Base-by-base conservation (phyloP, 441 rosid species). In the Brassica hybrid region DNA sequence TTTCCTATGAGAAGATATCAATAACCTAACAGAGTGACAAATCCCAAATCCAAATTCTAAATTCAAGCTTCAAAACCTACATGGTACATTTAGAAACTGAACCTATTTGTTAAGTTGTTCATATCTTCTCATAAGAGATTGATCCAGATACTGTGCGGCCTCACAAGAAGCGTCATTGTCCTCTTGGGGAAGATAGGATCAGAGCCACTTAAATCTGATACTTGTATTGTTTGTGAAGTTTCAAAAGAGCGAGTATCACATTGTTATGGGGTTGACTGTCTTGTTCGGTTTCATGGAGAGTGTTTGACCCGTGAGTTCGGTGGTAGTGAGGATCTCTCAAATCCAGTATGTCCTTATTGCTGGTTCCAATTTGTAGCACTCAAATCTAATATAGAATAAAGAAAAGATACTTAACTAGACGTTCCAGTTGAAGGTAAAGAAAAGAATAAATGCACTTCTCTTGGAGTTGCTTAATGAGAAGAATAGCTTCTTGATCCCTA, bases 391-490 rank as follows among this genome's bases (percentile, higher is more conserved):
- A 67, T 61, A 32, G 65, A 76, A 41, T 34, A 67, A 67, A 71
- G 70, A 48, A 13, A 48, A 56, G 72, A 57, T 27, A 11, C 50
- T 56, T 13, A 38, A 56, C 45, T 59, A 10, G 21, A 8, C 23
- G 56, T 45, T 16, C 17, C 45, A 27, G 52, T 36, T 74, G 72
- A 65, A 45, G 57, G 60, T 60, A 74, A 72, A 41, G 32, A 64
- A 17, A 57, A 70, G 59, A 68, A 30, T 70, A 83, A 71, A 76
- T 25, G 64, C 65, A 93, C 97, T 93, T 92, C 85, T 89, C 97
- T 79, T 93, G 92, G 67, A 94, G 97, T 84, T 89, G 93, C 83
- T 89, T 89, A 83, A 89, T 89, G 71, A 91, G 89, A 83, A 81
- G 81, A 79, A 87, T 86, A 79, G 88, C 85, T 81, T 91, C 93